phyloP scores from a whole-genome alignment of 345 rosid species.

The Pugionium cornutum region DNA sequence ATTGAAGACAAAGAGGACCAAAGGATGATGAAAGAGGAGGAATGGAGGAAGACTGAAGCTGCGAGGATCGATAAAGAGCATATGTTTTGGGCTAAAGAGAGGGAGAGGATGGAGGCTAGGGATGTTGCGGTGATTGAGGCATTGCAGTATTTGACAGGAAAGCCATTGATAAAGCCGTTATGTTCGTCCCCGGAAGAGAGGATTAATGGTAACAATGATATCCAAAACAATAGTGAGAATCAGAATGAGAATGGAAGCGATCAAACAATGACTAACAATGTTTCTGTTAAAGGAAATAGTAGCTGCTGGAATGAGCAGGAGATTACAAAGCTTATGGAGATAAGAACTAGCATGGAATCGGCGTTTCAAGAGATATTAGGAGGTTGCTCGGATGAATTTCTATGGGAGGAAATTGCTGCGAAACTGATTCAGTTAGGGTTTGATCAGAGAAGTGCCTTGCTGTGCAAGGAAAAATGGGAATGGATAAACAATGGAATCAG shows the following conservation, averaged over 20 bases:
- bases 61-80: constrained; percentile 68
- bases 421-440: constrained; percentile 57
- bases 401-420: constrained; percentile 55
- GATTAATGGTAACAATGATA: constrained; percentile 31
- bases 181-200: constrained; percentile 45
- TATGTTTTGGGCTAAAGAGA: constrained; percentile 82
- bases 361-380: constrained; percentile 44
- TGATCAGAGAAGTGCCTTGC: constrained; percentile 45
- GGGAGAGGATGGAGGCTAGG: constrained; percentile 88
- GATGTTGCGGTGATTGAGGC: constrained; percentile 83
- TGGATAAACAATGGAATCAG: constrained; percentile 40
- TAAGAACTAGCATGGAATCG: constrained; percentile 58
- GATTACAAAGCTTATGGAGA: constrained; percentile 55
- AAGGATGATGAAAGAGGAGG: constrained; percentile 73
- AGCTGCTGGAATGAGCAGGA: constrained; percentile 54
- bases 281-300: constrained; percentile 28
- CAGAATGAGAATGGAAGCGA: constrained; percentile 44
- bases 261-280: constrained; percentile 39
- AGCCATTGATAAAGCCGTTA: constrained; percentile 38
- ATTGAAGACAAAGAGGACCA: constrained; percentile 82
- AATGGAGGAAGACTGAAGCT: constrained; percentile 76
- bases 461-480: constrained; percentile 66
- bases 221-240: constrained; percentile 41
- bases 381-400: constrained; percentile 44
- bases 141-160: constrained; percentile 58